Evolutionary conservation across 2,329 filamentous ascomycete genomes (phyloP), one percentile per base, ranked within the genome.

Genomic region (Calcarisporium arbuscula): DNA sequence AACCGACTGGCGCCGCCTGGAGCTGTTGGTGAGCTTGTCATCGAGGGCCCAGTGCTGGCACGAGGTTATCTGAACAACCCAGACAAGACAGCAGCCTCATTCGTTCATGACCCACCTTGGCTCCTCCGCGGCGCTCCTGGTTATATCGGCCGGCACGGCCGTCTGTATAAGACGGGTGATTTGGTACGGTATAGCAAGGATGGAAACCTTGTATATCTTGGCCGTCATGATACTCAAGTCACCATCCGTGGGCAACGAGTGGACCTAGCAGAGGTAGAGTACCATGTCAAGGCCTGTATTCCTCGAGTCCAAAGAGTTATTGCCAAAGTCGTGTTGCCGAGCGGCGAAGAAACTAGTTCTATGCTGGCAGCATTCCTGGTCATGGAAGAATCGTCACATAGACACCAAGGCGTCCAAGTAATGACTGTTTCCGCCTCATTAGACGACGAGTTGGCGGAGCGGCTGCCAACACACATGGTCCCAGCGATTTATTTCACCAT

Each of bases 211-310:
- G 28, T 34, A 4, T 48, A 43, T 32, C 23, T 51, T 19, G 45
- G 52, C 21, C 45, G 52, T 3, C 45, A 44, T n/a, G 52, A 57
- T 28, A 36, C 41, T 6, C 50, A 57, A 28, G 43, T 53, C 18
- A 57, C 56, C 38, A 48, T 77, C 10, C 61, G 65, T 17, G 77
- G 77, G 16, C 74, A 66, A 39, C 52, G 70, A 34, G 58, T 72
- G 32, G 77, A 70, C 53, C 57, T 70, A 8, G 28, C 17, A 4
- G 40, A 44, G 27, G 35, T 48, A 9, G 45, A 48, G 19, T 29
- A 20, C 8, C 22, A 25, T n/a, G 10, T 25, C 10, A 25, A 25
- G 4, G 10, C 22, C n/a, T 9, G 10, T 9, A 9, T 25, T 9
- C 22, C 22, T 25, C 10, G 14, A 9, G 14, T 25, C 10, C 22